These are phyloP conservation scores for Hyphopichia buzzinii DNA, from an alignment of 1,139 yeast species.

Conservation along the genomic window DNA sequence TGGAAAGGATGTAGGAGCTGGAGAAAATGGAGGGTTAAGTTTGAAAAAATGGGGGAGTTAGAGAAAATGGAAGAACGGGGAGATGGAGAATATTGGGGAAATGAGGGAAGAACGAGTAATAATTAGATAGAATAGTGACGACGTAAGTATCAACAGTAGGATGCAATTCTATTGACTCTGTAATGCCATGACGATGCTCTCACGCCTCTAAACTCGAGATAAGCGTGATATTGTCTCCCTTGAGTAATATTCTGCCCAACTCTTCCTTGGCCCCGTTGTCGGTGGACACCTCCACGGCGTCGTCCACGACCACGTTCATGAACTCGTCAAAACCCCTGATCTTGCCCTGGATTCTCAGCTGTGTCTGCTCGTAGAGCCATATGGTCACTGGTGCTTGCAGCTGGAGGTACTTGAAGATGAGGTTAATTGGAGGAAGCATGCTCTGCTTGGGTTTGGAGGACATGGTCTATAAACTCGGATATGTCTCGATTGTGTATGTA, in stretches of 20 bases:
- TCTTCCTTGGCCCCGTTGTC: constrained; percentile 39
- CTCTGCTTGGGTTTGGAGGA: constrained; percentile 23
- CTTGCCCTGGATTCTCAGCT: constrained; percentile 75
- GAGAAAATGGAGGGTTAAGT: too few relatives aligned
- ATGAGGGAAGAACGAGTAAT: too few relatives aligned
- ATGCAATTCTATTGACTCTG: too few relatives aligned
- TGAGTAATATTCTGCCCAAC: constrained; percentile 63
- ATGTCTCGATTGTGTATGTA: too few relatives aligned
- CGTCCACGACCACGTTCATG: constrained; percentile 93
- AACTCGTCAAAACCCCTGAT: constrained; percentile 95
- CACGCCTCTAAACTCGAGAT: constrained; percentile 55
- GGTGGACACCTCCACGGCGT: constrained; percentile 68
- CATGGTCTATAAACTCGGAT: too few relatives aligned
- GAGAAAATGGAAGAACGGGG: too few relatives aligned
- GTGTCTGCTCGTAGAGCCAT: constrained; percentile 87
- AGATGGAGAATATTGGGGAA: too few relatives aligned
- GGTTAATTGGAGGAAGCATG: constrained; percentile 87
- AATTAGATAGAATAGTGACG: too few relatives aligned
- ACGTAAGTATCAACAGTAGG: too few relatives aligned
- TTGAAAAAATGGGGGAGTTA: too few relatives aligned
- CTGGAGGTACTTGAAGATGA: constrained; percentile 83
- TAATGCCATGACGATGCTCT: too few relatives aligned
- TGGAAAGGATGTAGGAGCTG: too few relatives aligned
- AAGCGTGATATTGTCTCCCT: constrained; percentile 91
- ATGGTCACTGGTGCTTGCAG: constrained; percentile 75